Conservation (phyloP, 2,329 filamentous ascomycete species). For the Aspergillus sp. region DNA sequence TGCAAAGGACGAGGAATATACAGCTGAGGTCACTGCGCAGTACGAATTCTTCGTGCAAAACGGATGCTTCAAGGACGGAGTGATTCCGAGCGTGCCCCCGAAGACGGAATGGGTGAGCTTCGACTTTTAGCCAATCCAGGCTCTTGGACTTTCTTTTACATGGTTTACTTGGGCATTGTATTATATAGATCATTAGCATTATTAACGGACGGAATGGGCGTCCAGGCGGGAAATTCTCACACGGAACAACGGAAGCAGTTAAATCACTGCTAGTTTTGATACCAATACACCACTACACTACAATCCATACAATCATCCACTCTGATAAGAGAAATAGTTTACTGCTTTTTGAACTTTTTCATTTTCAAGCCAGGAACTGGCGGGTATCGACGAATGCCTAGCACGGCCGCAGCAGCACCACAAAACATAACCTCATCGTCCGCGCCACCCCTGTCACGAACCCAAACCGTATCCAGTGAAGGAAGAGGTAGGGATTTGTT, state of each 20-base stretch:
- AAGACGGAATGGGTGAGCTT: conserved; percentile 73
- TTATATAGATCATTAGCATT: conserved; percentile 10
- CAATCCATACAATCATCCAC: neutral
- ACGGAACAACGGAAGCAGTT: neutral
- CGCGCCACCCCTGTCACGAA: conserved; percentile 18
- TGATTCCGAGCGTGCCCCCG: conserved; percentile 77
- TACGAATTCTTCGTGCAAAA: conserved; percentile 67
- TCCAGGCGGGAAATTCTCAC: neutral
- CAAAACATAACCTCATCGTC: conserved; percentile 20
- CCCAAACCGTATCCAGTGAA: neutral
- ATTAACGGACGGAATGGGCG: conserved; percentile 3
- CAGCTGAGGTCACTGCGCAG: conserved; percentile 57
- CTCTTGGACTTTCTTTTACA: neutral
- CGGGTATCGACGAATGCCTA: conserved; percentile 30
- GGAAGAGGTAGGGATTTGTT: conserved; percentile 25
- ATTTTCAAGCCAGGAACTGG: conserved; percentile 34
- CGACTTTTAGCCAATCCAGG: conserved; percentile 61
- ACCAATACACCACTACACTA: neutral
- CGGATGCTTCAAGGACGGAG: conserved; percentile 68
- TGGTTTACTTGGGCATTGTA: conserved; percentile 5
- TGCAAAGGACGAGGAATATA: conserved; percentile 55
- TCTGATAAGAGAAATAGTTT: neutral
- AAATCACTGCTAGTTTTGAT: neutral
- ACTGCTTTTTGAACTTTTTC: conserved; percentile 36
- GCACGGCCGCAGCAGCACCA: conserved; percentile 18